A percentile compares a stretch with the other conserved stretches of the same genome.
These are phyloP conservation scores for Ophiostoma novo-ulmi DNA, from an alignment of 2,329 filamentous ascomycete genomes.

Conservation along the genomic window DNA sequence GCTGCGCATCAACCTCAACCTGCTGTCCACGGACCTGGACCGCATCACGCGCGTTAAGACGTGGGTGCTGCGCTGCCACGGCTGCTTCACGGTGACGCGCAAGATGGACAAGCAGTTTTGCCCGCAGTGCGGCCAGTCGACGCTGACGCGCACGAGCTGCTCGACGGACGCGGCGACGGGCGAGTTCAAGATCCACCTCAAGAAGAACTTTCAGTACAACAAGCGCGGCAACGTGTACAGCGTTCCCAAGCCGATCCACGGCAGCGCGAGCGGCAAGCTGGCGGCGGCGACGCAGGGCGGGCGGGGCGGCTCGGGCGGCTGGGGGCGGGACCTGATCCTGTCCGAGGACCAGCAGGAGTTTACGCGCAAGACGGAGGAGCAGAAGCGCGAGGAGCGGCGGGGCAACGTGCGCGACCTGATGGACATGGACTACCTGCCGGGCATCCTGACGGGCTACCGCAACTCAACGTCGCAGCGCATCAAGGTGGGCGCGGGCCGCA, in stretches of 20 bases:
- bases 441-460: conserved; percentile 76
- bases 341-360: conserved; percentile 96
- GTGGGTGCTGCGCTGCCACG: conserved; percentile 88
- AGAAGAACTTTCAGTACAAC: conserved; percentile 95
- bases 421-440: conserved; percentile 89
- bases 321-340: conserved; percentile 78
- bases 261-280: conserved; percentile 71
- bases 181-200: conserved; percentile 78
- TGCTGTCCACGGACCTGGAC: conserved; percentile 66
- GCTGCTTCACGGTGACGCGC: conserved; percentile 79
- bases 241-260: conserved; percentile 82
- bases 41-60: conserved; percentile 81
- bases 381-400: conserved; percentile 47
- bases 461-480: conserved; percentile 59
- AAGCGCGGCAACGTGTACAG: conserved; percentile 88
- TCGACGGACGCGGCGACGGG: conserved; percentile 69
- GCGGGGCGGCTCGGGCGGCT: conserved; percentile 77
- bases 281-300: conserved; percentile 39
- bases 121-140: conserved; percentile 80
- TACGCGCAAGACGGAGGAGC: conserved; percentile 55
- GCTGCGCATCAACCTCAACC: conserved; percentile 78
- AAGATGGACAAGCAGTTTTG: conserved; percentile 91
- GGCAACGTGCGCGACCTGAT: conserved; percentile 70
- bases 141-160: conserved; percentile 78
- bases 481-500: conserved; percentile 77